A percentile compares a stretch with the other conserved stretches of the same genome.
Evolutionary conservation across 148 eudicot species (phyloP).

Genomic region (Vaccinium macrocarpon): DNA sequence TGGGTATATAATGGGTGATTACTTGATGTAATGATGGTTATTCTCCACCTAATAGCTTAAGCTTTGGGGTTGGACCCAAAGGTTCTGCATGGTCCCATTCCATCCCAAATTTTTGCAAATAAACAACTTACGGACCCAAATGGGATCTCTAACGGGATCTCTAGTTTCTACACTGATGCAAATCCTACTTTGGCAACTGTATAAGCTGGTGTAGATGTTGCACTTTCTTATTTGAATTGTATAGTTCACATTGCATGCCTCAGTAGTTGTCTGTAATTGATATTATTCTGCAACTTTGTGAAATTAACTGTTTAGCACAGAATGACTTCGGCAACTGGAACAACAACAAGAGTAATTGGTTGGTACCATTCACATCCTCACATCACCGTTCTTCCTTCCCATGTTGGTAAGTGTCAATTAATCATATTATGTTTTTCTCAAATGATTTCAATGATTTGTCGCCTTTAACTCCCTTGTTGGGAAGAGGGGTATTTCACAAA

Average conservation of each 20-base stretch:
- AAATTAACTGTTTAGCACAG: conserved; percentile 72
- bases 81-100: not conserved
- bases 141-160: not conserved
- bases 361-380: conserved; percentile 99
- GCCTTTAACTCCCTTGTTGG: not conserved
- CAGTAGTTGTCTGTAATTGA: not conserved
- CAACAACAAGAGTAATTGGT: conserved; percentile 96
- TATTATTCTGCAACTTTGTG: conserved; percentile 25
- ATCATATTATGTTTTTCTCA: not conserved
- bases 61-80: not conserved
- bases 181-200: not conserved
- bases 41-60: not conserved
- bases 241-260: not conserved
- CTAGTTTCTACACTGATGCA: not conserved
- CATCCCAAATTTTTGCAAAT: not conserved
- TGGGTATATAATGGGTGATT: not conserved
- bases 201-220: not conserved
- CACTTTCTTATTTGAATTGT: conserved; percentile 2
- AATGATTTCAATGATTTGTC: not conserved
- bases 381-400: conserved; percentile 98
- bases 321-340: conserved; percentile 78
- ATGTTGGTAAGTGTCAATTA: conserved; percentile 70
- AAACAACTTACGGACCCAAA: not conserved
- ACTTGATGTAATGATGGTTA: not conserved
- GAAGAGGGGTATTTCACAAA: not conserved